Evolutionary conservation across 345 rosid genomes (phyloP).

Genomic region (Eucalyptus viminalis): DNA sequence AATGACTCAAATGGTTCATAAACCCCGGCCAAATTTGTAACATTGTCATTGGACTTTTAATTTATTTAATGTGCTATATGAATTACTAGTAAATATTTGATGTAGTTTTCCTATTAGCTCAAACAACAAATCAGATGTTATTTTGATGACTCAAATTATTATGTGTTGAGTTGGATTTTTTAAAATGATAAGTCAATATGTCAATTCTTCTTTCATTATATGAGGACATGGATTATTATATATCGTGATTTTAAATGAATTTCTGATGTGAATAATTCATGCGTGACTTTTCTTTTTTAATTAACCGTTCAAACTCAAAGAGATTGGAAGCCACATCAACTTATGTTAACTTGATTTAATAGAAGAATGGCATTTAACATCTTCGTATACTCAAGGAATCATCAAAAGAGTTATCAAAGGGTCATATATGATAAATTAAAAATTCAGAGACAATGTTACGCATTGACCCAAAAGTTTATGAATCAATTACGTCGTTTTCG

Average conservation of each 20-base stretch:
- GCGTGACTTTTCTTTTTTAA: not conserved
- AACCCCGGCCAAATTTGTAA: fast-evolving
- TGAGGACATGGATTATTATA: fast-evolving
- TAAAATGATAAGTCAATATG: not conserved
- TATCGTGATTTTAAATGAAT: not conserved
- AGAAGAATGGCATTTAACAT: fast-evolving
- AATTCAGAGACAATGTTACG: fast-evolving
- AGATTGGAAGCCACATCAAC: not conserved
- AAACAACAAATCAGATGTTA: fast-evolving
- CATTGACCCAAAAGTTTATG: fast-evolving
- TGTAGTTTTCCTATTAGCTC: not conserved
- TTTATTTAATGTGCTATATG: fast-evolving
- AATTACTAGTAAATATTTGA: fast-evolving
- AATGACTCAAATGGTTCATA: not conserved
- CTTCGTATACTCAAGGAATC: fast-evolving
- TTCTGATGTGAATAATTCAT: fast-evolving
- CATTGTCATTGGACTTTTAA: fast-evolving
- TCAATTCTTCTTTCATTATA: not conserved
- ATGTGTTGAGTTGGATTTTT: not conserved
- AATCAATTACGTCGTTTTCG: not conserved
- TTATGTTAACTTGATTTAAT: too few species aligned
- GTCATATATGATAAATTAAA: fast-evolving
- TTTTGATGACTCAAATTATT: too few species aligned
- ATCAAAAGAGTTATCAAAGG: not conserved
- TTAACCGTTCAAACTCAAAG: not conserved